Evolutionary conservation across 2,329 filamentous ascomycete species (phyloP).

Genomic region (Phoma sp.): DNA sequence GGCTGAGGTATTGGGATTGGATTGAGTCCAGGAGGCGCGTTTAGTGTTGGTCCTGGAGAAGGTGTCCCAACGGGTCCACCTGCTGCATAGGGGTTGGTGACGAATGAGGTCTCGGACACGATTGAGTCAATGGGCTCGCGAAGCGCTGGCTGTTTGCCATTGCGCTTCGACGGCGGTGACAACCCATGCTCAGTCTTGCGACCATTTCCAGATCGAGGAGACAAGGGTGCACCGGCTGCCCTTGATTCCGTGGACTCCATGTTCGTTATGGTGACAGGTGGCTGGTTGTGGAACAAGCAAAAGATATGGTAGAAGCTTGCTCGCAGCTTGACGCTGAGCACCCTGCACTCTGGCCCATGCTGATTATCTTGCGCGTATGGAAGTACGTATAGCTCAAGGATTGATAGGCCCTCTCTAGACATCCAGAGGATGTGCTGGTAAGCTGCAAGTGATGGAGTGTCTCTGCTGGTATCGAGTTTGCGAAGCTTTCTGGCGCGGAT

Average conservation of each 20-base stretch:
- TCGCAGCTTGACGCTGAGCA: conserved; percentile 87
- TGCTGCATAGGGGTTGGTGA: conserved; percentile 58
- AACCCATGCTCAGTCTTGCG: conserved; percentile 35
- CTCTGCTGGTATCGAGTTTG: conserved; percentile 77
- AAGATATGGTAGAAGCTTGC: conserved; percentile 98
- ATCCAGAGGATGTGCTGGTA: conserved; percentile 96
- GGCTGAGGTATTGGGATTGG: conserved; percentile 53
- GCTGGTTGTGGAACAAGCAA: conserved; percentile 93
- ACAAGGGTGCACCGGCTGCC: conserved; percentile 29
- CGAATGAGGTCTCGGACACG: conserved; percentile 58
- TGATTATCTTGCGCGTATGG: conserved; percentile 74
- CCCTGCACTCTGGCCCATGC: conserved; percentile 80
- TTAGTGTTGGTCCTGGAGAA: conserved; percentile 51
- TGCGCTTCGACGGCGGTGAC: conserved; percentile 42
- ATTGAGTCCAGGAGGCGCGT: conserved; percentile 54
- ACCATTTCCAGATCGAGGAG: conserved; percentile 34
- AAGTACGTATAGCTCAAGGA: conserved; percentile 85
- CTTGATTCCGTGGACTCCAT: conserved; percentile 44
- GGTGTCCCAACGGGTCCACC: conserved; percentile 51
- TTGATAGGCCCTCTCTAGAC: conserved; percentile 85
- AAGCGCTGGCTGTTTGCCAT: conserved; percentile 50
- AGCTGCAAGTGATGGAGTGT: conserved; percentile 80
- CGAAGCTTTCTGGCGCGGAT: conserved; percentile 83
- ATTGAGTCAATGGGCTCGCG: conserved; percentile 59
- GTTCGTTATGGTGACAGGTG: conserved; percentile 64